Evolutionary conservation across 2,329 filamentous ascomycete genomes (phyloP), one percentile per base, ranked within the genome.

Genomic region (Aspergillus sclerotialis): DNA sequence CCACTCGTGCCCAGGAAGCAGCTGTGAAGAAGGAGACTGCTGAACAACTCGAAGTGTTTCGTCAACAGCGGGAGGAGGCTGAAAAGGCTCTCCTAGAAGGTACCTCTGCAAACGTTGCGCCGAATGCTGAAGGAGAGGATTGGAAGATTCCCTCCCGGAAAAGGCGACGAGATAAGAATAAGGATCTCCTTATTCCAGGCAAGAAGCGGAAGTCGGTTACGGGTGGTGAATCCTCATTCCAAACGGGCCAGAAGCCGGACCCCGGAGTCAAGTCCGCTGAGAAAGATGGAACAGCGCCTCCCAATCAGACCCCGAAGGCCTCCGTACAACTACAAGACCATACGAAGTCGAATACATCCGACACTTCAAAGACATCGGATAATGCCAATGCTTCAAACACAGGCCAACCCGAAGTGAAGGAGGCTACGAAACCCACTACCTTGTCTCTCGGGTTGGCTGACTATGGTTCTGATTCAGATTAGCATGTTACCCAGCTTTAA

Each of bases 1-100:
- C 68, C 5, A 73, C 71, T 16, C 65, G 75, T 16, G 69, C 68
- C 14, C 65, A 77, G 49, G 76, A 80, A 46, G 68, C 63, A 2
- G 70, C 67, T 4, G 64, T 80, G 28, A 72, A 67, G 46, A 73
- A 68, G 45, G 74, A 81, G 44, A 80, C 75, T 0, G 60, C 63
- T 4, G 73, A 78, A 42, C 72, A 76, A 48, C 57, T 82, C 8
- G 74, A 78, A 26, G 48, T 64, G 2, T 82, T 81, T 44, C 69
- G 75, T 18, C 68, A 66, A 40, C 72, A 75, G 46, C 75, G 74
- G 39, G 74, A 79, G 42, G 70, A 76, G 42, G 73, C 69, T 1
- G 76, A 80, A 52, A 69, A 69, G 44, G 67, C 61, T 42, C 48
- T 65, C 7, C 37, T 62, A 7, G 64, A 65, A 29, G 55, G 60